These are phyloP conservation scores for Sarocladium brachiariae DNA, from an alignment of 2,329 filamentous ascomycete species.

Conservation along the genomic window DNA sequence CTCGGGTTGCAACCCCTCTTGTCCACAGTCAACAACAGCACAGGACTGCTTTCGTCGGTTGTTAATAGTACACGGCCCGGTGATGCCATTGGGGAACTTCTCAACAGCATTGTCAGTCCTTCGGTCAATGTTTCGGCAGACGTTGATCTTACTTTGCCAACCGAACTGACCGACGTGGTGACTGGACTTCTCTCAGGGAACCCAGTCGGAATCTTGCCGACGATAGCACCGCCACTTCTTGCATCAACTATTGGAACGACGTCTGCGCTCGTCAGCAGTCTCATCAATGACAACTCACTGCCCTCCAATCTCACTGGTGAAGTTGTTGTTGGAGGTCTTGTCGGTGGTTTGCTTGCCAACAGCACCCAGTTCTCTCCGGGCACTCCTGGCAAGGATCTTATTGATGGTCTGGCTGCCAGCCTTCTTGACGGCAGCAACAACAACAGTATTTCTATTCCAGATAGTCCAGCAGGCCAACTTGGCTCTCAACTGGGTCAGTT, in stretches of 20 bases:
- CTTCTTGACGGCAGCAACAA: too few relatives aligned
- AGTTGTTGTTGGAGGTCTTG: neutral
- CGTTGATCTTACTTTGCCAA: neutral
- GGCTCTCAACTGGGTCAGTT: neutral
- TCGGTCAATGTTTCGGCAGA: neutral
- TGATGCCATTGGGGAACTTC: neutral
- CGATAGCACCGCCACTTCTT: neutral
- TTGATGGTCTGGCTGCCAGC: constrained; percentile 1
- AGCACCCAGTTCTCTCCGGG: neutral
- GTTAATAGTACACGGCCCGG: neutral
- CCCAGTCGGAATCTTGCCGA: neutral
- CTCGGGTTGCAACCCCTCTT: neutral
- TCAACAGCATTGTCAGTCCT: neutral
- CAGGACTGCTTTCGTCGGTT: neutral
- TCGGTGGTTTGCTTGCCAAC: neutral
- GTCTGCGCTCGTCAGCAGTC: neutral
- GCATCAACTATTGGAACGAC: neutral
- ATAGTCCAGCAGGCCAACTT: neutral
- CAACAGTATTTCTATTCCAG: neutral
- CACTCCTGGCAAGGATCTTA: neutral
- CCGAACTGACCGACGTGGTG: neutral
- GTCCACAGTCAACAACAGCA: neutral
- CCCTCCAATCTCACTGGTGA: neutral
- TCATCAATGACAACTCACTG: neutral
- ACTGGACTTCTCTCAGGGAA: neutral